These are phyloP conservation scores for Collybia nuda DNA, from an alignment of 768 basidiomycete species.

Conservation along the genomic window DNA sequence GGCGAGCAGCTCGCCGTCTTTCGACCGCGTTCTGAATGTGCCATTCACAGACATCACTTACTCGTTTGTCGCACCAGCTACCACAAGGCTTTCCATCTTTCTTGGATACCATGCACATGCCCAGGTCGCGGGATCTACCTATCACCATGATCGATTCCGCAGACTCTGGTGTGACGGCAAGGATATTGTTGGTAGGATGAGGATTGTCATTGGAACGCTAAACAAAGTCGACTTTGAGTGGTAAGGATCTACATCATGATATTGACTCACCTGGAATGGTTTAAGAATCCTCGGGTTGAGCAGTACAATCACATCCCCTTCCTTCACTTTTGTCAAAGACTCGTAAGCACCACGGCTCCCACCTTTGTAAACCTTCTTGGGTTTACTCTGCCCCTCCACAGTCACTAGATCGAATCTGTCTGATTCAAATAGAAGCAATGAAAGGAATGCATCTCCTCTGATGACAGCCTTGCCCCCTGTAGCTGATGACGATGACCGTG, in stretches of 20 bases:
- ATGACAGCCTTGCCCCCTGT: conserved; percentile 57
- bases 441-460: conserved; percentile 81
- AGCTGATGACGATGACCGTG: conserved; percentile 49
- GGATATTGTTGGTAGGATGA: conserved; percentile 77
- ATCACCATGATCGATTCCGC: conserved; percentile 80
- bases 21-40: conserved; percentile 85
- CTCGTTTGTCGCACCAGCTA: conserved; percentile 89
- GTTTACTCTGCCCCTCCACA: conserved; percentile 47
- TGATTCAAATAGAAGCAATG: conserved; percentile 86
- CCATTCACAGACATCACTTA: conserved; percentile 87
- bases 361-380: conserved; percentile 74
- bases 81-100: conserved; percentile 81
- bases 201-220: conserved; percentile 55
- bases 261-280: conserved; percentile 69
- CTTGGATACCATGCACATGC: conserved; percentile 76
- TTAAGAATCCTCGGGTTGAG: conserved; percentile 86
- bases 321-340: conserved; percentile 76
- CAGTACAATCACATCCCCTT: conserved; percentile 89
- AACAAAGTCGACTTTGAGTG: neutral
- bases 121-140: conserved; percentile 84
- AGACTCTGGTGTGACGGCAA: conserved; percentile 85
- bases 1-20: conserved; percentile 66
- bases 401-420: conserved; percentile 64
- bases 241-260: neutral
- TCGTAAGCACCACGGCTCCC: conserved; percentile 95